Percentiles rank a stretch among this genome's conserved stretches.
These are phyloP conservation scores for Opeltia flavorubescens DNA, from an alignment of 495 filamentous ascomycete genomes.

Conservation along the genomic window DNA sequence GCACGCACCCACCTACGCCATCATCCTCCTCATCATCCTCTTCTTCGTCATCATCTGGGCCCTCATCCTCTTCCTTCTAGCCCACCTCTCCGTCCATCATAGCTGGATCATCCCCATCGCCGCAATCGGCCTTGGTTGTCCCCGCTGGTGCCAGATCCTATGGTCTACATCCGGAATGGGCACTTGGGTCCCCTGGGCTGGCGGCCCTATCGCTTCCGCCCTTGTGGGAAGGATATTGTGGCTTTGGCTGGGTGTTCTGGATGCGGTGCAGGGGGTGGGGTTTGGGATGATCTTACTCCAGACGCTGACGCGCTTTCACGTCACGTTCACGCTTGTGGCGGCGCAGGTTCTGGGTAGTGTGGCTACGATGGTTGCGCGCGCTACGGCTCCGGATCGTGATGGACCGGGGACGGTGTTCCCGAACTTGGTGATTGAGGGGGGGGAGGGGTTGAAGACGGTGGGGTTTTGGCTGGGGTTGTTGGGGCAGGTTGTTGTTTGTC, in stretches of 20 bases:
- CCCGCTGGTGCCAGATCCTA: constrained; percentile 52
- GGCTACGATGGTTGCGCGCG: constrained; percentile 43
- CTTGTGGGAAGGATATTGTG: constrained; percentile 41
- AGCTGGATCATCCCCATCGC: constrained; percentile 54
- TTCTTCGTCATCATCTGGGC: constrained; percentile 50
- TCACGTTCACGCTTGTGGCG: constrained; percentile 37
- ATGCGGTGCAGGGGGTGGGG: constrained; percentile 46
- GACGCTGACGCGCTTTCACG: constrained; percentile 47
- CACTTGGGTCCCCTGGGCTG: constrained; percentile 43
- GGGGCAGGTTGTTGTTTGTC: constrained; percentile 47
- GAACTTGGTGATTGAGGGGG: constrained; percentile 32
- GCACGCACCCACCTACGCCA: constrained; percentile 36
- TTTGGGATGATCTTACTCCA: constrained; percentile 51
- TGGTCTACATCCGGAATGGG: constrained; percentile 46
- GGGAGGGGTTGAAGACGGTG: constrained; percentile 35
- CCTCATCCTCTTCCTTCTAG: constrained; percentile 31
- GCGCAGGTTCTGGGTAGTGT: constrained; percentile 43
- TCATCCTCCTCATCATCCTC: constrained; percentile 35
- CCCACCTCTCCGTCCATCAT: constrained; percentile 36
- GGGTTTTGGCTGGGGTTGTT: constrained; percentile 55
- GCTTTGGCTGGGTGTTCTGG: constrained; percentile 52
- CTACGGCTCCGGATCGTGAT: constrained; percentile 41
- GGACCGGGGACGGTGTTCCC: constrained; percentile 54
- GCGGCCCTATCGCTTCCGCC: constrained; percentile 31
- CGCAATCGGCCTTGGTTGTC: constrained; percentile 47